Percentiles rank a stretch among this genome's conserved stretches.
phyloP scores from a whole-genome alignment of 1,284 basidiomycete species.

The Cryptococcus sp. region DNA sequence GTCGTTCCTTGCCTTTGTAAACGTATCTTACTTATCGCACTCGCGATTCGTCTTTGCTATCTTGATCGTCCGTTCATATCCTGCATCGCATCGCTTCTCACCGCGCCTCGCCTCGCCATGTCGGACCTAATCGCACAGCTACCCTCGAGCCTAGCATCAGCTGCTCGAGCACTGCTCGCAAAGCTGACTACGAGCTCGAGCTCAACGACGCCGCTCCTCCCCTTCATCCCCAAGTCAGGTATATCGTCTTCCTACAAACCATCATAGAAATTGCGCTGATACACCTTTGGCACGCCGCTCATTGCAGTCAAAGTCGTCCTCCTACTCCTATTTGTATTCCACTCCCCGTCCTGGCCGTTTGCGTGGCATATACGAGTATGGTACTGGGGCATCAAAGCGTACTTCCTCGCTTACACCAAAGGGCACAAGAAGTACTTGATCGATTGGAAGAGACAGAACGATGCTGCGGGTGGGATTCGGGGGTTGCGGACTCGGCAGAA shows the following conservation, averaged over 20 bases:
- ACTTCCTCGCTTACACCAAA: slow-evolving; percentile 29
- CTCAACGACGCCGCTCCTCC: slow-evolving; percentile 36
- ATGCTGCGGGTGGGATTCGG: slow-evolving; percentile 31
- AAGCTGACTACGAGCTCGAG: slow-evolving; percentile 13
- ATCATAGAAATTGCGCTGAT: too few relatives aligned
- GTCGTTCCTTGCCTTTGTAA: too few relatives aligned
- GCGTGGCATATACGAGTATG: slow-evolving; percentile 50
- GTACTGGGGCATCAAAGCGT: slow-evolving; percentile 37
- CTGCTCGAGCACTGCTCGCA: slow-evolving; percentile 9
- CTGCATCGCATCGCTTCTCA: neutral
- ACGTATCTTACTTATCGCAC: neutral
- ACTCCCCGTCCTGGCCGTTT: slow-evolving; percentile 50
- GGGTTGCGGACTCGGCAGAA: slow-evolving; percentile 25
- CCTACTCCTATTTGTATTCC: slow-evolving; percentile 43
- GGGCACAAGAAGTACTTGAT: slow-evolving; percentile 35
- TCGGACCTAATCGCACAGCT: slow-evolving; percentile 16
- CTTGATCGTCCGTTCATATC: neutral
- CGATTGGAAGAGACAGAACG: slow-evolving; percentile 31
- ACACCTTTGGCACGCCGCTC: too few relatives aligned
- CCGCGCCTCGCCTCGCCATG: neutral
- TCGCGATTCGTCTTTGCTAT: neutral
- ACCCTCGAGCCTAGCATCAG: slow-evolving; percentile 10
- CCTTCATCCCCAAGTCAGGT: slow-evolving; percentile 47
- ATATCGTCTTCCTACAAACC: slow-evolving; percentile 12
- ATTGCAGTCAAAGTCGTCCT: slow-evolving; percentile 50